Percentiles rank a stretch among this genome's conserved stretches.
phyloP scores from a whole-genome alignment of 257 asterid species.

The Solanum virginianum region DNA sequence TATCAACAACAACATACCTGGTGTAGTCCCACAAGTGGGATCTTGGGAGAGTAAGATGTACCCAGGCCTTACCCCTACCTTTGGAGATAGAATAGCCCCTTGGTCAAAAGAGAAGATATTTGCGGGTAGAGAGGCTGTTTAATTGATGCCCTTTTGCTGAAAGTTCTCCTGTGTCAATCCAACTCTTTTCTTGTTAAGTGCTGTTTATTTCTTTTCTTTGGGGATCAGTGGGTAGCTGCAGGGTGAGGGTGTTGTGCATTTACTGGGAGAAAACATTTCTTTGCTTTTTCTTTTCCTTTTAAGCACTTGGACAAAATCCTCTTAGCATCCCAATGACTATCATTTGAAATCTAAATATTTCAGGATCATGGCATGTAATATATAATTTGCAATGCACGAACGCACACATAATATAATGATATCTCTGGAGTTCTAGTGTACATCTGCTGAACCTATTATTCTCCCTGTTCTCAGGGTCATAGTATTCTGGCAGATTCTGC shows the following conservation, averaged over 20 bases:
- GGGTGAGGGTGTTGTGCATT: neutral
- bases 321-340: neutral
- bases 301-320: neutral
- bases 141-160: neutral
- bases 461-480: constrained; percentile 52
- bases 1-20: neutral
- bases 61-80: neutral
- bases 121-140: neutral
- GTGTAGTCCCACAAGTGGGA: neutral
- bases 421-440: neutral
- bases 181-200: neutral
- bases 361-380: neutral
- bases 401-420: neutral
- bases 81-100: neutral
- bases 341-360: neutral
- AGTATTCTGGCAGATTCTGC: constrained; percentile 97
- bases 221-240: neutral
- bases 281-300: neutral
- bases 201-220: neutral
- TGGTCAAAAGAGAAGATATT: neutral
- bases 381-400: neutral
- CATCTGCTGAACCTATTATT: neutral
- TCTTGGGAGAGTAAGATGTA: neutral
- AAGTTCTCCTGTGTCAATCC: neutral
- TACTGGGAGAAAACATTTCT: neutral